Evolutionary conservation across 1,284 basidiomycete species (phyloP).

Genomic region (Porodaedalea pini): DNA sequence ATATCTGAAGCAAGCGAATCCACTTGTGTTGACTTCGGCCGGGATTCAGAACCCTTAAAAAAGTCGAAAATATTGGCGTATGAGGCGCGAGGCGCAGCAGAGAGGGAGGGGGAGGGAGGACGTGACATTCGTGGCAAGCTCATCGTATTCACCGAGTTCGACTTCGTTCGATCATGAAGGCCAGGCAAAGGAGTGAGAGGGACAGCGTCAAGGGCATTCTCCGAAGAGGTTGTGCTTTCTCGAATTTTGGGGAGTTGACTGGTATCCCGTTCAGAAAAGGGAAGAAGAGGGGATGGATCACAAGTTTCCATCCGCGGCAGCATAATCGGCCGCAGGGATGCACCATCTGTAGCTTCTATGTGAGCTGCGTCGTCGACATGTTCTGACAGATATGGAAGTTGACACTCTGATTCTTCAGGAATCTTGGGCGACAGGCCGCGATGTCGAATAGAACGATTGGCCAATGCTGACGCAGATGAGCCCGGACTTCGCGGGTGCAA

Average conservation of each 20-base stretch:
- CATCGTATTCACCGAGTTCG: neutral
- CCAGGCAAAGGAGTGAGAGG: conserved; percentile 12
- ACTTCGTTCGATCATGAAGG: neutral
- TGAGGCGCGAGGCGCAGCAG: neutral
- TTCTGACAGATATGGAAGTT: neutral
- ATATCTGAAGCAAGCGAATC: no score
- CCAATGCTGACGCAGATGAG: conserved; percentile 4
- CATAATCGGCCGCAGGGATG: no score
- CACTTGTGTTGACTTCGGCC: neutral
- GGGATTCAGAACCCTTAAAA: neutral
- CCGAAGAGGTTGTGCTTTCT: neutral
- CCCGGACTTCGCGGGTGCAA: neutral
- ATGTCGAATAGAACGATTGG: conserved; percentile 5
- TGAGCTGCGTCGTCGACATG: no score
- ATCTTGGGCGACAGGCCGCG: conserved; percentile 12
- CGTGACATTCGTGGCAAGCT: neutral
- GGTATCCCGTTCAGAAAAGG: neutral
- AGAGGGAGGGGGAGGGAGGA: conserved; percentile 11
- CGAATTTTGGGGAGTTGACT: no score
- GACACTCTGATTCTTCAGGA: neutral
- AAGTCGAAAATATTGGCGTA: neutral
- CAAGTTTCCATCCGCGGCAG: no score
- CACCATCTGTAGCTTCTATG: conserved; percentile 1
- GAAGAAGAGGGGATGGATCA: neutral
- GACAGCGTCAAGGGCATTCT: conserved; percentile 3